Evolutionary conservation across 129 eudicot species (phyloP).

Genomic region (Escallonia herrerae): DNA sequence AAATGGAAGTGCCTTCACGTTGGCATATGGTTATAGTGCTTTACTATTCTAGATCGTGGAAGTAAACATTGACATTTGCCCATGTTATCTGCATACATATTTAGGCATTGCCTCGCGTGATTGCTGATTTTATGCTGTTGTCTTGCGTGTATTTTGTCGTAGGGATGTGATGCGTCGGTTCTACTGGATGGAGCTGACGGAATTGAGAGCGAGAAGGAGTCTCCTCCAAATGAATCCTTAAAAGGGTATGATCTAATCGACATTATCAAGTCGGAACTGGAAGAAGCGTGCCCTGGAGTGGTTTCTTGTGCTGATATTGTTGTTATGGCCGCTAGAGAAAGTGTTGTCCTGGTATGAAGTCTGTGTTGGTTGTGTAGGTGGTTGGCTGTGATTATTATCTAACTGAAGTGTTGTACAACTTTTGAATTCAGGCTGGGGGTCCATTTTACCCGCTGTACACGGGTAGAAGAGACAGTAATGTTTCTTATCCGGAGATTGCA

Average conservation of each 20-base stretch:
- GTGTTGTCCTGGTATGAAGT: conserved; percentile 42
- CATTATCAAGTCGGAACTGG: conserved; percentile 45
- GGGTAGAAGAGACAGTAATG: conserved; percentile 55
- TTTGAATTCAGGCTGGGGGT: conserved; percentile 56
- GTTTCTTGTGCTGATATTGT: conserved; percentile 81
- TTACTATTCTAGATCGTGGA: too few relatives aligned
- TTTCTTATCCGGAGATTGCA: conserved; percentile 39
- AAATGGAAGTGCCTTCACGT: too few relatives aligned
- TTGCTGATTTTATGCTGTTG: neutral
- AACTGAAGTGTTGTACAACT: too few relatives aligned
- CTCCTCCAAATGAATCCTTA: conserved; percentile 50
- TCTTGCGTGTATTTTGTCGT: neutral
- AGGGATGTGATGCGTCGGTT: conserved; percentile 91
- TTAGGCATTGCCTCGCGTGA: neutral
- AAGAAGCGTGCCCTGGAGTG: conserved; percentile 57
- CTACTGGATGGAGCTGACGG: conserved; percentile 55
- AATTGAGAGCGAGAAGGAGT: conserved; percentile 55
- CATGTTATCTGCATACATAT: neutral
- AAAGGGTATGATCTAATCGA: conserved; percentile 58
- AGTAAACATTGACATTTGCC: too few relatives aligned
- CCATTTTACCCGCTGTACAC: conserved; percentile 74
- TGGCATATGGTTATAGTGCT: too few relatives aligned
- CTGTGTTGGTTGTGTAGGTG: too few relatives aligned
- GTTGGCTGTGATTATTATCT: too few relatives aligned
- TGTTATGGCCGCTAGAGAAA: conserved; percentile 71